Percentiles rank a stretch among this genome's conserved stretches.
Conservation (phyloP, 1,284 basidiomycete species). For the Amylostereum chailletii region DNA sequence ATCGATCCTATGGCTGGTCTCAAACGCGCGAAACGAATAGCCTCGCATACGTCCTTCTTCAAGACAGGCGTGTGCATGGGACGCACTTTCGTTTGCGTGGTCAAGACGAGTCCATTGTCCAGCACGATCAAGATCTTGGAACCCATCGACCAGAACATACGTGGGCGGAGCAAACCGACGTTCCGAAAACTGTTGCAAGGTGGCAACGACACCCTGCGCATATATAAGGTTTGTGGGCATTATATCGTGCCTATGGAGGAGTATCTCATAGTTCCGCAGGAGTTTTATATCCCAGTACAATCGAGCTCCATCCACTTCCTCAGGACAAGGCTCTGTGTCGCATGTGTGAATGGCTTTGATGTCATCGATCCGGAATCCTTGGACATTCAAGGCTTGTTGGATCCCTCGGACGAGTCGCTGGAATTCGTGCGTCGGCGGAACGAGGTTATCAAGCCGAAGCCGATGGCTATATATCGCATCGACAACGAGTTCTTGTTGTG, state of each 20-base stretch:
- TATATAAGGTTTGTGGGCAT: slow-evolving; percentile 70
- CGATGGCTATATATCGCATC: slow-evolving; percentile 95
- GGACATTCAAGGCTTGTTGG: slow-evolving; percentile 93
- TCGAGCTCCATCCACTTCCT: slow-evolving; percentile 96
- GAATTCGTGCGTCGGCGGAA: slow-evolving; percentile 93
- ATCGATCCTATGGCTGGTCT: slow-evolving; percentile 86
- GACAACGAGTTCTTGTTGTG: slow-evolving; percentile 96
- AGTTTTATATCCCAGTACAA: slow-evolving; percentile 98
- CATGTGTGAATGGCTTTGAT: slow-evolving; percentile 98
- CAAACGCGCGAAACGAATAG: slow-evolving; percentile 92
- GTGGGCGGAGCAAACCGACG: slow-evolving; percentile 83
- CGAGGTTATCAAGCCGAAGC: slow-evolving; percentile 55
- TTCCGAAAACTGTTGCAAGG: slow-evolving; percentile 92
- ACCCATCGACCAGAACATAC: slow-evolving; percentile 85
- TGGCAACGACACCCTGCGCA: slow-evolving; percentile 88
- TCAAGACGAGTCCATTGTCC: slow-evolving; percentile 90
- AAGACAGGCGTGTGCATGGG: slow-evolving; percentile 92
- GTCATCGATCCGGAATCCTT: slow-evolving; percentile 97
- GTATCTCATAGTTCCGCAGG: slow-evolving; percentile 35
- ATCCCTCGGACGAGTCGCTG: slow-evolving; percentile 85
- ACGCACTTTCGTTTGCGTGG: slow-evolving; percentile 93
- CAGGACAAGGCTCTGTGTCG: slow-evolving; percentile 96
- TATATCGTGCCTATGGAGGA: neutral
- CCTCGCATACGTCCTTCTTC: slow-evolving; percentile 97
- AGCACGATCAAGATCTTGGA: slow-evolving; percentile 98